Base-by-base conservation (phyloP, 1,139 yeast genomes). In the Hemisphaericaspora subhashii region DNA sequence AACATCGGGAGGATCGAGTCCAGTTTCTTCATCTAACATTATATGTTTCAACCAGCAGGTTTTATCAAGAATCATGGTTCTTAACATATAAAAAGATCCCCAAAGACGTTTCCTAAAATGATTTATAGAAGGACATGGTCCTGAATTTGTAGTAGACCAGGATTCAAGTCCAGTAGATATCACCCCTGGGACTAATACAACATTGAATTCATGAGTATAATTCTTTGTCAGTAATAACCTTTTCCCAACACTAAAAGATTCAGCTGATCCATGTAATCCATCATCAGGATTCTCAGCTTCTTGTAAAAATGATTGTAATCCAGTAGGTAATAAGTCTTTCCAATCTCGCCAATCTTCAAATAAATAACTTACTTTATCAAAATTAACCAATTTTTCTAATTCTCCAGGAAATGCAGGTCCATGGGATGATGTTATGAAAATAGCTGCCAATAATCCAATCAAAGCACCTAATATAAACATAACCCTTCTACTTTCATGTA, bases 11-110 rank as follows among this genome's bases (percentile, higher is more conserved):
- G 98, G 98, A 58, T 92, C 98, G 31, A 92, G 66, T 0, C 98
- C 98, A 0, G 98, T 90, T 43, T 79, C 82, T 0, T 88, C 83
- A 59, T 94, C 98, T 32, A 92, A 69, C 85, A 82, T 85, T 32
- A 92, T 77, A 58, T 89, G 96, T 56, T 85, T 83, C 46, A 92
- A 71, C 98, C 98, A 94, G 62, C 98, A 92, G 2, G 81, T 61
- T 60, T 92, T 92, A 54, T 92, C 97, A 40, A 90, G 68, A 25
- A 92, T 73, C 98, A 92, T 92, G 3, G 96, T 83, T 48, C 87
- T 73, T 42, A 92, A 68, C 98, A 92, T 92, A 58, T 86, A 89
- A 69, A 90, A 90, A 1, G 96, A 86, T 0, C 98, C 98, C 98
- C 98, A 92, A 41, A 92, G 62, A 46, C 98, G 70, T 57, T 89